Percentiles rank a stretch among this genome's conserved stretches.
phyloP scores from a whole-genome alignment of 177 flowering plant genomes.

The Vitis hybrid region DNA sequence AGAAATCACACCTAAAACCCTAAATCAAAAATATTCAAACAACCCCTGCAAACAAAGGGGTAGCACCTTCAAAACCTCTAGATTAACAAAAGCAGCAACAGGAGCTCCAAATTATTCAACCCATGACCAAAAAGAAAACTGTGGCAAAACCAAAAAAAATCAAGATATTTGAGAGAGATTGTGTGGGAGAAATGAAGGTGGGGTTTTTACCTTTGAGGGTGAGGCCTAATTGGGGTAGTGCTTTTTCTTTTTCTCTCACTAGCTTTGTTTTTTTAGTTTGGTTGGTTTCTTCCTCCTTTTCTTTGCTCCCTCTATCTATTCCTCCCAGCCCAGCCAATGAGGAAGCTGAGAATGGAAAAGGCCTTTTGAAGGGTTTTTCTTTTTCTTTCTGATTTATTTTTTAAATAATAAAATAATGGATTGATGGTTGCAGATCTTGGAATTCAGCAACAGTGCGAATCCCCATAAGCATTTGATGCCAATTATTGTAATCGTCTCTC shows the following conservation, averaged over 20 bases:
- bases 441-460: slow-evolving; percentile 65
- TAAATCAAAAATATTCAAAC: not conserved
- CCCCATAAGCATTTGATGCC: slow-evolving; percentile 73
- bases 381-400: not conserved
- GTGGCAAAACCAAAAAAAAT: not conserved
- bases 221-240: slow-evolving; percentile 27
- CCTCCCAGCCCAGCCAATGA: slow-evolving; percentile 21
- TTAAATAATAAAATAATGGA: slow-evolving; percentile 8
- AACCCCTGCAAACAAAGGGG: not conserved
- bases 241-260: slow-evolving; percentile 12
- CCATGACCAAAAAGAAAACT: not conserved
- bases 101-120: no score
- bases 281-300: not conserved
- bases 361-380: not conserved
- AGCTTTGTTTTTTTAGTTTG: not conserved
- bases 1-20: no score
- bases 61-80: no score
- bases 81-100: no score
- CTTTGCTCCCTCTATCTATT: not conserved
- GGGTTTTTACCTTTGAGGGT: slow-evolving; percentile 20
- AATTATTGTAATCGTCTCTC: slow-evolving; percentile 47
- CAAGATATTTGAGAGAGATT: not conserved
- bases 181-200: slow-evolving; percentile 5
- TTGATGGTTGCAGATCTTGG: slow-evolving; percentile 41
- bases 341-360: slow-evolving; percentile 9